Base-by-base conservation (phyloP, 163 green algal species). In the Coccomyxa subellipsoidea region DNA sequence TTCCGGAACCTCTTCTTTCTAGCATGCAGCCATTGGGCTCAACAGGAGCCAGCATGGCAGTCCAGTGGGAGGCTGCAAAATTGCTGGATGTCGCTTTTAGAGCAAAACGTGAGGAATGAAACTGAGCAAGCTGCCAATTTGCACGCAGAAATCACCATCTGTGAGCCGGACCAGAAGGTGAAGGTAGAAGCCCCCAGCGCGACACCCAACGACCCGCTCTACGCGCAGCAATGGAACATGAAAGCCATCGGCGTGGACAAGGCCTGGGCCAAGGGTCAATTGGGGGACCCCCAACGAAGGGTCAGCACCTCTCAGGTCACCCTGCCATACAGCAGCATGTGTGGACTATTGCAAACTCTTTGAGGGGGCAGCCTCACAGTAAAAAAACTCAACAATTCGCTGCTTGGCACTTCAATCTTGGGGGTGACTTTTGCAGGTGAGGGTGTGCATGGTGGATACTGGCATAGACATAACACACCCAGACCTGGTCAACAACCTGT, bases 401-500 rank as follows among this genome's bases (percentile, higher is more conserved):
- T 12, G 47, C 23, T 18, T 59, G 47, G 15, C 47, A n/a, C n/a
- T n/a, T n/a, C n/a, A n/a, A n/a, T n/a, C 47, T 59, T 59, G 47
- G 23, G 47, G 8, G 8, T 59, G 47, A 53, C 12, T 35, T 12
- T 7, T 38, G 32, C 38, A 76, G 15, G 54, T 87, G 38, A 82
- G 39, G 15, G 80, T 89, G 35, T 91, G 88, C 69, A 80, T 94
- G 21, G 85, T 95, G 34, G 91, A 95, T 80, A 92, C 84, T 18
- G 91, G 91, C 27, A 80, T 92, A 18, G 90, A 95, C 54, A 82
- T 86, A 79, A 91, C 69, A 5, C 91, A 95, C 80, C 89, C 88
- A 8, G 88, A 88, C 54, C 82, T 95, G 29, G 29, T 69, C 4
- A 53, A 66, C 69, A 88, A 89, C 76, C 38, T 93, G 31, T 91